A percentile compares a stretch with the other conserved stretches of the same genome.
Evolutionary conservation across 305 asterid genomes (phyloP).

Genomic region (Rubia balearica): DNA sequence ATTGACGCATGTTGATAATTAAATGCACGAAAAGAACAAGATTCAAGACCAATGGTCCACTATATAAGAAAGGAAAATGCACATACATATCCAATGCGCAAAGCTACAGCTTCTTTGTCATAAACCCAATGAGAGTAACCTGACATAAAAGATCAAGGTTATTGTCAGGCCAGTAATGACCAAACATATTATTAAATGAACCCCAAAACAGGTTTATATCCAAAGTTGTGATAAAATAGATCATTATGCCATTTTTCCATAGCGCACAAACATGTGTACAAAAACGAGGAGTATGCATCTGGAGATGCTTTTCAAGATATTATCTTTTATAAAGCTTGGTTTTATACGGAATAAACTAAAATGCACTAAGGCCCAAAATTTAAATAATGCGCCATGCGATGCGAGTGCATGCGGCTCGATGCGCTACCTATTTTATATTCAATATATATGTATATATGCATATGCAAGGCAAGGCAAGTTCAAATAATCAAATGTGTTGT

Average conservation of each 20-base stretch:
- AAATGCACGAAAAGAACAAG: conserved; percentile 7
- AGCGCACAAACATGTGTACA: neutral
- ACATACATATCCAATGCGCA: conserved; percentile 80
- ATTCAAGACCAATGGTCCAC: conserved; percentile 10
- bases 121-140: conserved; percentile 52
- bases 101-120: conserved; percentile 56
- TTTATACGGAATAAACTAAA: no score
- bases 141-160: conserved; percentile 24
- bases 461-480: no score
- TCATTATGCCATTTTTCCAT: neutral
- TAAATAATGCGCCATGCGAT: no score
- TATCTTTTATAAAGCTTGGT: neutral
- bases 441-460: no score
- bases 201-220: neutral
- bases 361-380: no score
- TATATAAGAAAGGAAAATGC: conserved; percentile 16
- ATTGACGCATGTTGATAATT: neutral
- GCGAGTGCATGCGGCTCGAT: neutral
- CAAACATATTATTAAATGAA: neutral
- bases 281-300: neutral
- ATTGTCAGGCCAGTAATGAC: neutral
- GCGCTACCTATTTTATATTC: no score
- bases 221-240: neutral
- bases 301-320: neutral
- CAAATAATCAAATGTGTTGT: no score